Evolutionary conservation across 2,329 filamentous ascomycete species (phyloP).

Genomic region (Pseudogymnoascus sp.): DNA sequence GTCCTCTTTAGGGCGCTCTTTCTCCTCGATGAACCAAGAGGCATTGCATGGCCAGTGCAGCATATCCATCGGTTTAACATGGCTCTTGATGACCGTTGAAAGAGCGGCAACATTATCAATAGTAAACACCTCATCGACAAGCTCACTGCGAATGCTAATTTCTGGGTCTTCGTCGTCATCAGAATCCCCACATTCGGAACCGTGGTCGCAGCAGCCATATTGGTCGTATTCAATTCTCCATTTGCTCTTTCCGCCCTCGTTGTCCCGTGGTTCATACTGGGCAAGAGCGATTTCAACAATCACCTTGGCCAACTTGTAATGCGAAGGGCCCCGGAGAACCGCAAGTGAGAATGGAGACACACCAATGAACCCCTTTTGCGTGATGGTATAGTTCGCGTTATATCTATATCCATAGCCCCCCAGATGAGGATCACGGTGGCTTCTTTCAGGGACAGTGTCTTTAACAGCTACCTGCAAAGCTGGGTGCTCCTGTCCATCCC

Average conservation of each 20-base stretch:
- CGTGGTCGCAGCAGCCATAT: slow-evolving; percentile 28
- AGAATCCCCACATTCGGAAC: slow-evolving; percentile 18
- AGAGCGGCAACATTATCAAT: slow-evolving; percentile 69
- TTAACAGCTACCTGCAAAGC: slow-evolving; percentile 58
- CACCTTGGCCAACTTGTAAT: slow-evolving; percentile 54
- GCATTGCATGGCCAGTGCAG: slow-evolving; percentile 37
- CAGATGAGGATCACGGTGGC: accelerated
- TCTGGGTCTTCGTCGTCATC: slow-evolving; percentile 33
- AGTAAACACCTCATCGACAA: slow-evolving; percentile 62
- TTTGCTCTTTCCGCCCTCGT: slow-evolving; percentile 28
- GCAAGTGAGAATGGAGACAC: slow-evolving; percentile 59
- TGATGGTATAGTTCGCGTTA: slow-evolving; percentile 21
- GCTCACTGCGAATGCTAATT: slow-evolving; percentile 38
- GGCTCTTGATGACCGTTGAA: slow-evolving; percentile 60
- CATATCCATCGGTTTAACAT: slow-evolving; percentile 46
- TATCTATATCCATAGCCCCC: neutral
- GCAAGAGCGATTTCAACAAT: slow-evolving; percentile 64
- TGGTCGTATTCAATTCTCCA: slow-evolving; percentile 40
- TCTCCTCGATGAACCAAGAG: slow-evolving; percentile 21
- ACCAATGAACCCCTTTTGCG: slow-evolving; percentile 11
- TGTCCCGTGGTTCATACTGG: slow-evolving; percentile 56
- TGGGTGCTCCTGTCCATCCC: slow-evolving; percentile 42
- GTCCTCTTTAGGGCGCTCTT: neutral
- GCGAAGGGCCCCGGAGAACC: slow-evolving; percentile 49
- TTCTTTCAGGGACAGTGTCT: slow-evolving; percentile 36